A percentile compares a stretch with the other conserved stretches of the same genome.
Evolutionary conservation across 805 yeast genomes (phyloP).

Genomic region (Wickerhamiella slavikovae): DNA sequence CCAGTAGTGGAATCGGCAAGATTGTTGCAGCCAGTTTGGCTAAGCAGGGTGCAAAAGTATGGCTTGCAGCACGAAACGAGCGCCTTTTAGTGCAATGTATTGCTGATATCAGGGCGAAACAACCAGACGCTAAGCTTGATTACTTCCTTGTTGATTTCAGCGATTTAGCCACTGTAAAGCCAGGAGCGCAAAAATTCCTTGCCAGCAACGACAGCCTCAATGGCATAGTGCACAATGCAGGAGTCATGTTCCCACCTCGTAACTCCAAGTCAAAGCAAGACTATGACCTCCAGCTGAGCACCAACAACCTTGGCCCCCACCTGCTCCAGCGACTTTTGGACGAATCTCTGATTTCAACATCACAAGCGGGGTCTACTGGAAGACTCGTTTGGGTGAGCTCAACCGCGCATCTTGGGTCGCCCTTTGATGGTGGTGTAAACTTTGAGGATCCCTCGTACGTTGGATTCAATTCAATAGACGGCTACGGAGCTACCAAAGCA

Average conservation of each 20-base stretch:
- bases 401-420: conserved; percentile 16
- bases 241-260: conserved; percentile 15
- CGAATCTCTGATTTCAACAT: background rate
- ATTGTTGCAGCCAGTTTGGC: conserved; percentile 2
- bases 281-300: conserved; percentile 25
- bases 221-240: conserved; percentile 14
- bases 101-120: conserved; percentile 12
- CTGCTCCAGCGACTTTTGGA: conserved; percentile 17
- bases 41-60: conserved; percentile 17
- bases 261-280: conserved; percentile 23
- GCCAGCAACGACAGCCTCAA: conserved; percentile 4
- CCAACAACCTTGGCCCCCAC: conserved; percentile 26
- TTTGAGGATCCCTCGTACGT: conserved; percentile 17
- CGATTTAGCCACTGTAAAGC: conserved; percentile 11
- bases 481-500: conserved; percentile 27
- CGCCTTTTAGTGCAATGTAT: conserved; percentile 17
- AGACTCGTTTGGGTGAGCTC: conserved; percentile 29
- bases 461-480: conserved; percentile 2
- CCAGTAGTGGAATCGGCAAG: conserved; percentile 4
- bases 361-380: conserved; percentile 6
- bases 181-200: conserved; percentile 8
- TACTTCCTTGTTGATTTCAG: conserved; percentile 8
- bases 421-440: conserved; percentile 18
- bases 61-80: conserved; percentile 20
- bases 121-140: conserved; percentile 11